These are phyloP conservation scores for Batkoa obscura DNA, from an alignment of 371 early-diverging fungal genomes.

Conservation along the genomic window DNA sequence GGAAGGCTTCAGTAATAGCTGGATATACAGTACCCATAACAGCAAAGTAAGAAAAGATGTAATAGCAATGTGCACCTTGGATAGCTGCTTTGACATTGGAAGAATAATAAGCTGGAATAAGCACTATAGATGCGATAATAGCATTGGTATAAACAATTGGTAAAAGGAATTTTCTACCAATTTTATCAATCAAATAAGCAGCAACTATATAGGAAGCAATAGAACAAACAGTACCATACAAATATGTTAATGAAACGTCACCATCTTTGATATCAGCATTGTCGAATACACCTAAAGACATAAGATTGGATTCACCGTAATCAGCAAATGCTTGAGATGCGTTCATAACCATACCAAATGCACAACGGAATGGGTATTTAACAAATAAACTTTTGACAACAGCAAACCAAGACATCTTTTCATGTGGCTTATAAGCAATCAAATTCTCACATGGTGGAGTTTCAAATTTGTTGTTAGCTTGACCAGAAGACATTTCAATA, in stretches of 20 bases:
- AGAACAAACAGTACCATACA: conserved; percentile 1
- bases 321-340: conserved; percentile 9
- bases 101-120: conserved; percentile 6
- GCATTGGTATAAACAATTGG: conserved; percentile 3
- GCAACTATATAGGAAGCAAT: background rate
- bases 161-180: conserved; percentile 6
- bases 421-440: background rate
- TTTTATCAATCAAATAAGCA: conserved; percentile 4
- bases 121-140: conserved; percentile 1
- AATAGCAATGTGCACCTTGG: conserved; percentile 6
- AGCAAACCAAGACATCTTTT: background rate
- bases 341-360: conserved; percentile 7
- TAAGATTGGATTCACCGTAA: conserved; percentile 7
- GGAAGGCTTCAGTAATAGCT: conserved; percentile 8
- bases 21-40: conserved; percentile 5
- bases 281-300: conserved; percentile 4
- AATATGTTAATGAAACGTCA: conserved; percentile 3
- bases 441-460: background rate
- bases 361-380: conserved; percentile 6
- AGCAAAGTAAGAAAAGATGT: conserved; percentile 4
- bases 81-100: background rate
- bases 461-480: background rate
- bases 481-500: conserved; percentile 4
- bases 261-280: conserved; percentile 1
- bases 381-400: background rate